These are phyloP conservation scores for Plasmodium vivax DNA, from an alignment of 169 alveolate genomes.

Conservation along the genomic window DNA sequence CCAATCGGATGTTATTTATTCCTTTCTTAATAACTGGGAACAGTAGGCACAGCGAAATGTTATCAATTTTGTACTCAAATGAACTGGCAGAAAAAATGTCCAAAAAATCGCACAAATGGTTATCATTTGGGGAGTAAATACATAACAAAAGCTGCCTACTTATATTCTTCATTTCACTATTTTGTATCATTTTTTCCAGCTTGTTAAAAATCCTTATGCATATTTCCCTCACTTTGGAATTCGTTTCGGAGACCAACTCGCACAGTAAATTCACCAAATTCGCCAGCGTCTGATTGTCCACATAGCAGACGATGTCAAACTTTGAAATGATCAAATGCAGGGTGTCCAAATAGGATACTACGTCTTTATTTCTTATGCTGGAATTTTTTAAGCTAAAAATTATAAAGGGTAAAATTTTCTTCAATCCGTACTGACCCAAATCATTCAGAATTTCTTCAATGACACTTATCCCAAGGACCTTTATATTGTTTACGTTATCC, in stretches of 20 bases:
- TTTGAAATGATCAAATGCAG: slow-evolving; percentile 36
- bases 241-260: slow-evolving; percentile 68
- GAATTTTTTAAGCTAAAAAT: slow-evolving; percentile 21
- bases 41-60: slow-evolving; percentile 41
- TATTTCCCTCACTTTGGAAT: slow-evolving; percentile 67
- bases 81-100: slow-evolving; percentile 50
- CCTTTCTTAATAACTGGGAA: slow-evolving; percentile 68
- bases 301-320: slow-evolving; percentile 10
- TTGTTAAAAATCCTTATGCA: slow-evolving; percentile 70
- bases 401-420: slow-evolving; percentile 42
- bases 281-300: slow-evolving; percentile 20
- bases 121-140: slow-evolving; percentile 72
- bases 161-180: slow-evolving; percentile 48
- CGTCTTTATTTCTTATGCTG: slow-evolving; percentile 35
- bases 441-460: slow-evolving; percentile 69
- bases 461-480: slow-evolving; percentile 55
- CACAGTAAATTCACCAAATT: slow-evolving; percentile 38
- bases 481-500: slow-evolving; percentile 70
- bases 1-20: slow-evolving; percentile 63
- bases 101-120: slow-evolving; percentile 58
- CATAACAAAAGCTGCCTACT: slow-evolving; percentile 65
- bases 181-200: slow-evolving; percentile 48
- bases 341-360: slow-evolving; percentile 54
- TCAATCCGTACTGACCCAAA: slow-evolving; percentile 51
- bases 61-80: slow-evolving; percentile 69